Percentiles rank a stretch among this genome's conserved stretches.
Conservation (phyloP, 106 monocot species). For the Ottelia alismoides region DNA sequence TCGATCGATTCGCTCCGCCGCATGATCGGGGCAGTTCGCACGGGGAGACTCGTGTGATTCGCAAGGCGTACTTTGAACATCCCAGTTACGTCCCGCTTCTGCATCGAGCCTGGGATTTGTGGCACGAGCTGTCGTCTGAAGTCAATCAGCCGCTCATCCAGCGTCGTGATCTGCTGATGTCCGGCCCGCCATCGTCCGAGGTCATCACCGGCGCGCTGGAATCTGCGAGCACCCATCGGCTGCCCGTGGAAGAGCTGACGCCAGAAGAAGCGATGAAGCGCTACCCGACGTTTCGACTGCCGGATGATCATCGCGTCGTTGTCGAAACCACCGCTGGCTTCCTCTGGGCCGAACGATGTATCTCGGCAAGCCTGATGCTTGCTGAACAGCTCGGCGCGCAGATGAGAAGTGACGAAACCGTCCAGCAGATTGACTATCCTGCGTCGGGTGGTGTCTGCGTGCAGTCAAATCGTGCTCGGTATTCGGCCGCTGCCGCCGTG, state of each 20-base stretch:
- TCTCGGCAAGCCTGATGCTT: background rate
- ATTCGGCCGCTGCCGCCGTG: background rate
- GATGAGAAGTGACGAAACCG: background rate
- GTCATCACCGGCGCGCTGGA: background rate
- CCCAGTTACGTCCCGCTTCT: background rate
- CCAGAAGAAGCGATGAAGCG: background rate
- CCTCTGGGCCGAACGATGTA: background rate
- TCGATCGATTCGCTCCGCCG: background rate
- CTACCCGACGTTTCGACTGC: background rate
- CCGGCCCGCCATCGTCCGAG: too few relatives aligned
- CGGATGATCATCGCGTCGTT: background rate
- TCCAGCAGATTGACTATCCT: background rate
- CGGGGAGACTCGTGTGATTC: background rate
- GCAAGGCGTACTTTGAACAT: background rate
- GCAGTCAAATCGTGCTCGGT: background rate
- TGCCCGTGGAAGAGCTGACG: background rate
- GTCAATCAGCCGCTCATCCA: background rate
- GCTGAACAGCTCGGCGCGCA: background rate
- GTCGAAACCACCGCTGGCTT: background rate
- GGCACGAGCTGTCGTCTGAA: background rate
- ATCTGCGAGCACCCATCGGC: too few relatives aligned
- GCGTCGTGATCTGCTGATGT: background rate
- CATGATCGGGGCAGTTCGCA: background rate
- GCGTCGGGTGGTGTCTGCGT: background rate
- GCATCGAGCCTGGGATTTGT: background rate